Evolutionary conservation across 192 early-diverging fungal genomes (phyloP), one percentile per base, ranked within the genome.

Genomic region (Chytriomyces confervae): DNA sequence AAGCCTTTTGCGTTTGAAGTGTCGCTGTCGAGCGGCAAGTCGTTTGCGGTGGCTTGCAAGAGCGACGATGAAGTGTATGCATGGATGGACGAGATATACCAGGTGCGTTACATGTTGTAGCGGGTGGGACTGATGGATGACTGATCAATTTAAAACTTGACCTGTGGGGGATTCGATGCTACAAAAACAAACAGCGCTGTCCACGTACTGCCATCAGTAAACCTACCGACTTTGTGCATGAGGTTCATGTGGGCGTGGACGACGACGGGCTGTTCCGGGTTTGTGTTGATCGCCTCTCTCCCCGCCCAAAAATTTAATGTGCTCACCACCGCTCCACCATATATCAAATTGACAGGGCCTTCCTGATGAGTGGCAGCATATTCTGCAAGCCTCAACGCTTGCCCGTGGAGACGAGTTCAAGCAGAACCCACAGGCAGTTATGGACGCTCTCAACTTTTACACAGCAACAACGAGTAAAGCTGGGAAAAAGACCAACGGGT

Each of bases 1-100:
- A 98, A 97, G 83, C 86, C 90, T 50, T 97, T 94, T 81, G 96
- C 94, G 75, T 95, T 99, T 76, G 95, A 97, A 77, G 88, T 99
- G 62, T 20, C 20, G 24, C 87, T 90, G 62, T 94, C 95, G 46
- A 96, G 94, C 84, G 95, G 96, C 51, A 94, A 96, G 86, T 92
- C 91, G 49, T 98, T 94, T 81, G 94, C 91, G 80, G 82, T 99
- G 36, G 90, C 95, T 9, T 96, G 95, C 82, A 94, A 93, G 81
- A 95, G 89, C 80, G 98, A 99, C 81, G 94, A 97, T 79, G 97
- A 99, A 79, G 85, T 99, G 27, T 99, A 99, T 82, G 92, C 91
- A 61, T 99, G 98, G 98, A 95, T 98, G 88, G 97, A 99, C 78
- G 93, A 95, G 77, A 95, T 99, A 81, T 98, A 98, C 85, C 92